These are phyloP conservation scores for Acorus gramineus DNA, from an alignment of 106 monocot genomes.

Conservation along the genomic window DNA sequence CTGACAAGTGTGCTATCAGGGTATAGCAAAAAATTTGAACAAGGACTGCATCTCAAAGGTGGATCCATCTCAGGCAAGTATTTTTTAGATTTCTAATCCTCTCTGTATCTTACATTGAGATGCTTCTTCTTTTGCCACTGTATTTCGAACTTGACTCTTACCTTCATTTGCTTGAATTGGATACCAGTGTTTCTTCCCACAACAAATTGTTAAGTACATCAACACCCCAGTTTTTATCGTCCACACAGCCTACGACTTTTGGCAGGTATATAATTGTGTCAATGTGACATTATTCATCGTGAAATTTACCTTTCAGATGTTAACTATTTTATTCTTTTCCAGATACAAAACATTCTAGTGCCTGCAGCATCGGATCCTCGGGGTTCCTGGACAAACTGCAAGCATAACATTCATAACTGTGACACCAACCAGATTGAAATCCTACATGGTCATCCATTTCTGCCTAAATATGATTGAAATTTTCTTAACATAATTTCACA, in stretches of 20 bases:
- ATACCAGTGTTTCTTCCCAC: conserved; percentile 81
- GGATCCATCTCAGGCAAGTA: conserved; percentile 50
- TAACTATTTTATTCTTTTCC: conserved; percentile 4
- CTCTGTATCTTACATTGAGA: not conserved
- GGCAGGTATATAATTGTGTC: conserved; percentile 48
- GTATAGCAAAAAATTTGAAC: conserved; percentile 39
- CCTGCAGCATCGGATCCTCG: conserved; percentile 50
- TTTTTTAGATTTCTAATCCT: conserved; percentile 10
- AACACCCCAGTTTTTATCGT: conserved; percentile 76
- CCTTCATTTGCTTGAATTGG: not conserved
- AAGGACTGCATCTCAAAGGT: conserved; percentile 39
- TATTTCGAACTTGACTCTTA: not conserved
- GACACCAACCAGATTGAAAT: conserved; percentile 45
- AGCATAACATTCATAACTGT: conserved; percentile 52
- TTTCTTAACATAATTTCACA: not conserved
- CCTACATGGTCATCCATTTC: conserved; percentile 38
- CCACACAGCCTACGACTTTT: conserved; percentile 81
- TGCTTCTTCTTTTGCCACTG: not conserved
- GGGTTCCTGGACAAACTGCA: conserved; percentile 56
- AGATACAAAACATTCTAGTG: conserved; percentile 70
- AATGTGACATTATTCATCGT: too few relatives aligned
- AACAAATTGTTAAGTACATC: conserved; percentile 59
- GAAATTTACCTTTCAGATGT: not conserved
- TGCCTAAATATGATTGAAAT: not conserved
- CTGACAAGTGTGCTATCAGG: conserved; percentile 27